These are phyloP conservation scores for Monilinia fructigena DNA, from an alignment of 2,329 filamentous ascomycete genomes.

Conservation along the genomic window DNA sequence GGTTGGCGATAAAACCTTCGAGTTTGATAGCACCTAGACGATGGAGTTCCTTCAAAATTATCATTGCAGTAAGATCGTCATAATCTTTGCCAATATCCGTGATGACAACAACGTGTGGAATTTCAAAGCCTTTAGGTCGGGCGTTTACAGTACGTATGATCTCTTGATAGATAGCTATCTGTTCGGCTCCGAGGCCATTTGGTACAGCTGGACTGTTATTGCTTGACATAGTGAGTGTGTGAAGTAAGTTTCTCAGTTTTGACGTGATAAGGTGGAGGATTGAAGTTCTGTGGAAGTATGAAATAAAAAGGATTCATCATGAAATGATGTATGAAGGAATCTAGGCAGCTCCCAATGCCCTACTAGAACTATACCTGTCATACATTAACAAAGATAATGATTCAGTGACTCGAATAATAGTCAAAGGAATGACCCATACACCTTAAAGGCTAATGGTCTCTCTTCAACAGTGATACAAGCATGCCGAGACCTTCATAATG, in stretches of 20 bases:
- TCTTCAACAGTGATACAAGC: neutral
- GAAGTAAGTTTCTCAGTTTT: neutral
- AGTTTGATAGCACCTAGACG: constrained; percentile 34
- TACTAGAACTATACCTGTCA: neutral
- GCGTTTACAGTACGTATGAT: neutral
- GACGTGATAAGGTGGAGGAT: neutral
- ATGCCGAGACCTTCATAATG: neutral
- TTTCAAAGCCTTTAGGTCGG: neutral
- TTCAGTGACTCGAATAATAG: neutral
- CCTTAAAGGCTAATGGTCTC: neutral
- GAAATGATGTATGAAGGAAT: neutral
- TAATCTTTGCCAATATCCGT: constrained; percentile 39
- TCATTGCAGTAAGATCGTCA: constrained; percentile 37
- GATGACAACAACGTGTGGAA: constrained; percentile 33
- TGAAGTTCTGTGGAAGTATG: neutral
- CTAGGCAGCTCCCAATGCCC: neutral
- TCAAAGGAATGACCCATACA: neutral
- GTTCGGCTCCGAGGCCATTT: neutral
- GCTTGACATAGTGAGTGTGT: neutral
- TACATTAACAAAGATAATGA: neutral
- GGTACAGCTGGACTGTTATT: neutral
- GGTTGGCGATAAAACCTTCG: constrained; percentile 36
- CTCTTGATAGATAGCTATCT: constrained; percentile 10
- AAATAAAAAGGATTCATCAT: neutral
- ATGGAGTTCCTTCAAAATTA: constrained; percentile 36